These are phyloP conservation scores for Tuber brumale DNA, from an alignment of 495 filamentous ascomycete species.

Conservation along the genomic window DNA sequence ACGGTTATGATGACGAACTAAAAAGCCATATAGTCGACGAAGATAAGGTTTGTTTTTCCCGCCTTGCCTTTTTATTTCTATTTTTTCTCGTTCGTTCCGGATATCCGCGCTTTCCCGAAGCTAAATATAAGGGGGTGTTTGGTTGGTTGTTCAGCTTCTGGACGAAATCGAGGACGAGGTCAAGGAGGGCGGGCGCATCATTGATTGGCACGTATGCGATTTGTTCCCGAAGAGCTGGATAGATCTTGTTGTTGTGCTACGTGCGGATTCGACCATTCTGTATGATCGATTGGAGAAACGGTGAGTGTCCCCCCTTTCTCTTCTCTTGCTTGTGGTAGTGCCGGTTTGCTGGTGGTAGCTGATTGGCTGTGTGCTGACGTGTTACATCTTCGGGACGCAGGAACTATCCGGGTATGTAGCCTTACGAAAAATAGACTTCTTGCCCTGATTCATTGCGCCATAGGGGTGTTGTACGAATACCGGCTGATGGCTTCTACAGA, in stretches of 20 bases:
- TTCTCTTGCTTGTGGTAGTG: neutral
- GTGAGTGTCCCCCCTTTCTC: slow-evolving; percentile 44
- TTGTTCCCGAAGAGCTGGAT: slow-evolving; percentile 90
- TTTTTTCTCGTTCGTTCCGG: slow-evolving; percentile 10
- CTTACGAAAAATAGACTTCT: neutral
- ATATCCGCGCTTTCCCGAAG: slow-evolving; percentile 9
- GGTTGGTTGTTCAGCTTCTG: slow-evolving; percentile 55
- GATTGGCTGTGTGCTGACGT: neutral
- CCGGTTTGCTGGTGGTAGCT: neutral
- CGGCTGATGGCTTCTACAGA: slow-evolving; percentile 54
- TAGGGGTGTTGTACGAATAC: slow-evolving; percentile 6
- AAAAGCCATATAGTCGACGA: slow-evolving; percentile 93
- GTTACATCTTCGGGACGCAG: slow-evolving; percentile 6
- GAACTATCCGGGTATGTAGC: slow-evolving; percentile 33
- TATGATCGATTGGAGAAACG: slow-evolving; percentile 77
- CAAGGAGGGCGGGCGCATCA: slow-evolving; percentile 73
- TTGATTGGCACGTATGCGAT: slow-evolving; percentile 98
- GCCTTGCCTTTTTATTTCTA: slow-evolving; percentile 19
- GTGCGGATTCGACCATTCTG: slow-evolving; percentile 66
- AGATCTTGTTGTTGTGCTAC: slow-evolving; percentile 87
- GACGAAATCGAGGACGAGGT: slow-evolving; percentile 82
- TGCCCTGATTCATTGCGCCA: neutral
- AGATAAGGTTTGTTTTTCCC: slow-evolving; percentile 63
- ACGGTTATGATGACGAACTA: slow-evolving; percentile 75
- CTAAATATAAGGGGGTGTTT: slow-evolving; percentile 1